A percentile compares a stretch with the other conserved stretches of the same genome.
These are phyloP conservation scores for Colletotrichum sp. DNA, from an alignment of 2,329 filamentous ascomycete genomes.

Conservation along the genomic window DNA sequence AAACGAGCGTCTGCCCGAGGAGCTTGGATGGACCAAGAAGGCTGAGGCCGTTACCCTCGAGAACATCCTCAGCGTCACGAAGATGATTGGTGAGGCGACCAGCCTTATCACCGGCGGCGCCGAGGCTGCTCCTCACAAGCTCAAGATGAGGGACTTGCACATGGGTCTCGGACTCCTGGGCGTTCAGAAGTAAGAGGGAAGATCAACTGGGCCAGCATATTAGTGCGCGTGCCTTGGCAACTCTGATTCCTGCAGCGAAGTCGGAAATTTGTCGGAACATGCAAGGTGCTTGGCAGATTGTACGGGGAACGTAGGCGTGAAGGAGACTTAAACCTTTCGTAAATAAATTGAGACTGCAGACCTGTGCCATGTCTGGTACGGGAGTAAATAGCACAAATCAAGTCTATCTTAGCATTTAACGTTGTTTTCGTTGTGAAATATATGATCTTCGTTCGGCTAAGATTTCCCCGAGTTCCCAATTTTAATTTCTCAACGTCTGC, in stretches of 20 bases:
- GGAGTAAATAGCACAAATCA: background rate
- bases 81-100: constrained; percentile 1
- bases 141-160: background rate
- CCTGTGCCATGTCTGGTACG: background rate
- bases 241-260: background rate
- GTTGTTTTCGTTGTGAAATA: background rate
- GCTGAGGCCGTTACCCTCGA: background rate
- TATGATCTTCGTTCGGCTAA: background rate
- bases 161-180: background rate
- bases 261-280: background rate
- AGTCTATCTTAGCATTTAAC: background rate
- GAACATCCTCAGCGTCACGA: background rate
- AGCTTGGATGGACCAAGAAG: constrained; percentile 15
- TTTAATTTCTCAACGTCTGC: background rate
- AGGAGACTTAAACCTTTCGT: background rate
- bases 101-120: background rate
- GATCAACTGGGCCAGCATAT: background rate
- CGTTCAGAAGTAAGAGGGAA: background rate
- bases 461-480: background rate
- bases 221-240: background rate
- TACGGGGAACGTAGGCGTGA: background rate
- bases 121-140: background rate
- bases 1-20: constrained; percentile 13
- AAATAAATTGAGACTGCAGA: background rate
- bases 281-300: background rate